Evolutionary conservation across 352 stramenopile genomes (phyloP), one percentile per base, ranked within the genome.

Genomic region (Phytophthora hibernalis): DNA sequence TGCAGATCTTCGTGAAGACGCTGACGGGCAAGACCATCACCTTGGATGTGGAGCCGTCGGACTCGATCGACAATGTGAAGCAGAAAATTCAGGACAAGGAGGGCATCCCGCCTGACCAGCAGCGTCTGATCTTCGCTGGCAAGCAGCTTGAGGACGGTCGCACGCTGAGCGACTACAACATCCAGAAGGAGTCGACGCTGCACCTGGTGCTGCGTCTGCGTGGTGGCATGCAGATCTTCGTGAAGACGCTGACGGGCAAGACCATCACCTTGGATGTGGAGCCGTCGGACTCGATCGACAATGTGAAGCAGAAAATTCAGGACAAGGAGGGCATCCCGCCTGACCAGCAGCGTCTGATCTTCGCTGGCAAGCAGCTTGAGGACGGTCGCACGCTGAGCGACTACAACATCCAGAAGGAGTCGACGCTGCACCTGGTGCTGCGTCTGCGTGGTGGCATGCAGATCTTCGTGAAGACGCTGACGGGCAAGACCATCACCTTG

Each of bases 111-210:
- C n/a, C n/a, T n/a, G n/a, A n/a, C n/a, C n/a, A n/a, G n/a, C n/a
- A n/a, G n/a, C n/a, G n/a, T n/a, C n/a, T n/a, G n/a, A n/a, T n/a
- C n/a, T n/a, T n/a, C n/a, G n/a, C n/a, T n/a, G n/a, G n/a, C n/a
- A n/a, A n/a, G n/a, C n/a, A n/a, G n/a, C n/a, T n/a, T n/a, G n/a
- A n/a, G n/a, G n/a, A n/a, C n/a, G n/a, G n/a, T n/a, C n/a, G n/a
- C n/a, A n/a, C n/a, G n/a, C n/a, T n/a, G n/a, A n/a, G n/a, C n/a
- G n/a, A n/a, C n/a, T n/a, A n/a, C n/a, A n/a, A n/a, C n/a, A n/a
- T n/a, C n/a, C n/a, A n/a, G n/a, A n/a, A n/a, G n/a, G 96, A 99
- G 81, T 98, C 92, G 37, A 99, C 96, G 59, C 82, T 99, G 40
- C 96, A 99, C 85, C 80, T 99, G 69, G 97, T 99, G 61, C 79